Evolutionary conservation across 148 eudicot species (phyloP).

Genomic region (Heliamphora exappendiculata): DNA sequence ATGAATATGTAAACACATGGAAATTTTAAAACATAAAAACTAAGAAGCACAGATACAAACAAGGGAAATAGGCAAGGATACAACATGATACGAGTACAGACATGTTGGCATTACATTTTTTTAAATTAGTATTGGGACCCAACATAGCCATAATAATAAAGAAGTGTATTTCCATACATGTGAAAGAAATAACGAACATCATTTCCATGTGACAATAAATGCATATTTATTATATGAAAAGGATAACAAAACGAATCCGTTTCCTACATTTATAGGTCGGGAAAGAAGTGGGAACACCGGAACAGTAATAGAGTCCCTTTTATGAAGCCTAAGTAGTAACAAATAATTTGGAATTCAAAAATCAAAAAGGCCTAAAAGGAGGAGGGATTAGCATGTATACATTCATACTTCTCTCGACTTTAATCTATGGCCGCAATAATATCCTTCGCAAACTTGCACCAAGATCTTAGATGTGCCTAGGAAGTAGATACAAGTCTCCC

Average conservation of each 20-base stretch:
- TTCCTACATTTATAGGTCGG: neutral
- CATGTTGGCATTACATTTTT: neutral
- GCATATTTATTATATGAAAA: neutral
- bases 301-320: neutral
- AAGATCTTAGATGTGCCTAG: neutral
- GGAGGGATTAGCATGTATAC: neutral
- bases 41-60: neutral
- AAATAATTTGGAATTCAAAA: neutral
- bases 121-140: neutral
- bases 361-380: neutral
- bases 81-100: neutral
- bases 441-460: neutral
- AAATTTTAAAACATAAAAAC: neutral
- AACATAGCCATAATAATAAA: neutral
- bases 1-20: neutral
- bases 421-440: neutral
- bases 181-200: neutral
- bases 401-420: neutral
- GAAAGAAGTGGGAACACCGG: neutral
- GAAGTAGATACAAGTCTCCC: neutral
- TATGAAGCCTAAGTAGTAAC: neutral
- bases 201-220: neutral
- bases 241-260: neutral
- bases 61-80: neutral
- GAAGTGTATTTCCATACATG: neutral